Conservation (phyloP, 805 yeast species). For the Myxozyma mucilagina region DNA sequence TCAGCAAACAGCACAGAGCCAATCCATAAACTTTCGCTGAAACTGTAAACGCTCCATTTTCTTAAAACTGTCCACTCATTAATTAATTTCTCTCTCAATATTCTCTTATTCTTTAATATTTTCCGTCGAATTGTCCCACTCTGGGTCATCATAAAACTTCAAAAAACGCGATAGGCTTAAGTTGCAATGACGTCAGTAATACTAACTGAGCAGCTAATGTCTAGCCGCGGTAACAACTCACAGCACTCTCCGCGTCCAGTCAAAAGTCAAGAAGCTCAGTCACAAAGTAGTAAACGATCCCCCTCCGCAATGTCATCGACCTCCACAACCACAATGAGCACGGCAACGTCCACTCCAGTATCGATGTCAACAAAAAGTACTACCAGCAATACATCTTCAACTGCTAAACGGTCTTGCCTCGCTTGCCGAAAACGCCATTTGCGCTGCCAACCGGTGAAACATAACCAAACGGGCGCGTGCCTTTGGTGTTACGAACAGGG, state of each 20-base stretch:
- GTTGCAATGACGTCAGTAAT: slow-evolving; percentile 1
- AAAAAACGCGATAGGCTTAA: background rate
- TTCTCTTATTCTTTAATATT: too few species aligned
- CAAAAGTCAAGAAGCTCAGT: background rate
- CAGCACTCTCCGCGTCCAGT: background rate
- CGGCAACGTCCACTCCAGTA: background rate
- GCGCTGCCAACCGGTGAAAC: slow-evolving; percentile 12
- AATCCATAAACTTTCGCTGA: background rate
- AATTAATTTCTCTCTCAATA: too few species aligned
- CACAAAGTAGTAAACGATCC: background rate
- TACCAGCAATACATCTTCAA: background rate
- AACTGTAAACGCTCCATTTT: too few species aligned
- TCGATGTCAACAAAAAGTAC: background rate
- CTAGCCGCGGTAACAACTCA: background rate
- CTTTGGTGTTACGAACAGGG: slow-evolving; percentile 24
- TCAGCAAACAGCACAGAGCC: background rate
- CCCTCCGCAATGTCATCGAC: background rate
- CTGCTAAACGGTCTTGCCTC: slow-evolving; percentile 10
- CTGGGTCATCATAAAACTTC: too few species aligned
- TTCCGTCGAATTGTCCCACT: too few species aligned
- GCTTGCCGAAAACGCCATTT: slow-evolving; percentile 22
- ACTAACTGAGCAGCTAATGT: background rate
- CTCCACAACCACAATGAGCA: background rate
- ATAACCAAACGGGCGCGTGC: slow-evolving; percentile 14
- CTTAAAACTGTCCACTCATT: too few species aligned